These are phyloP conservation scores for Striga asiatica DNA, from an alignment of 257 asterid genomes.

Conservation along the genomic window DNA sequence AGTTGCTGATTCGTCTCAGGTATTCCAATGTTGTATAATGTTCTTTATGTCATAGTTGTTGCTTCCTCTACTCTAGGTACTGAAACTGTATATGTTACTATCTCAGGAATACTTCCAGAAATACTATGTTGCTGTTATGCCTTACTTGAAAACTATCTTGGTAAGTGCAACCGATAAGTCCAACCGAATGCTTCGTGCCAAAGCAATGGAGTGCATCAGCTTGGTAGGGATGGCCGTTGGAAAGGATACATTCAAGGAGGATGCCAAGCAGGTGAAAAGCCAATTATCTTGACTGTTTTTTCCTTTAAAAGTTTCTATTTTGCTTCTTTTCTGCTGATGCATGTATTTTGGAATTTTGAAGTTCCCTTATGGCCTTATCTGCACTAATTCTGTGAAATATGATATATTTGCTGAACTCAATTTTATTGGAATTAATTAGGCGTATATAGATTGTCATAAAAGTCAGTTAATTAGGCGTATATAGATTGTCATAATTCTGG, in stretches of 20 bases:
- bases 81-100: constrained; percentile 12
- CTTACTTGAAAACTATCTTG: constrained; percentile 73
- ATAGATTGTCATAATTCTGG: constrained; percentile 3
- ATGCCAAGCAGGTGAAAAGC: constrained; percentile 65
- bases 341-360: not conserved
- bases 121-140: constrained; percentile 87
- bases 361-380: not conserved
- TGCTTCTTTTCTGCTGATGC: not conserved
- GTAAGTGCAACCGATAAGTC: constrained; percentile 82
- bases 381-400: not conserved
- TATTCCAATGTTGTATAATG: constrained; percentile 13
- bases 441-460: not conserved
- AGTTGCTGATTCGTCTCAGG: constrained; percentile 97
- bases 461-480: not conserved
- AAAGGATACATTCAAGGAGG: constrained; percentile 79
- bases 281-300: constrained; percentile 5
- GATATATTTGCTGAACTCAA: not conserved
- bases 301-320: constrained; percentile 6
- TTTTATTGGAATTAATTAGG: not conserved
- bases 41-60: not conserved
- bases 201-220: constrained; percentile 96
- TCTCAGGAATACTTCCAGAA: constrained; percentile 81
- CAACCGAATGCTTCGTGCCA: constrained; percentile 94
- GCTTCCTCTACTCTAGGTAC: not conserved
- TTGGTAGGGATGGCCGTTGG: constrained; percentile 99